phyloP scores from a whole-genome alignment of 805 yeast genomes.

The Wickerhamiella allomyrinae region DNA sequence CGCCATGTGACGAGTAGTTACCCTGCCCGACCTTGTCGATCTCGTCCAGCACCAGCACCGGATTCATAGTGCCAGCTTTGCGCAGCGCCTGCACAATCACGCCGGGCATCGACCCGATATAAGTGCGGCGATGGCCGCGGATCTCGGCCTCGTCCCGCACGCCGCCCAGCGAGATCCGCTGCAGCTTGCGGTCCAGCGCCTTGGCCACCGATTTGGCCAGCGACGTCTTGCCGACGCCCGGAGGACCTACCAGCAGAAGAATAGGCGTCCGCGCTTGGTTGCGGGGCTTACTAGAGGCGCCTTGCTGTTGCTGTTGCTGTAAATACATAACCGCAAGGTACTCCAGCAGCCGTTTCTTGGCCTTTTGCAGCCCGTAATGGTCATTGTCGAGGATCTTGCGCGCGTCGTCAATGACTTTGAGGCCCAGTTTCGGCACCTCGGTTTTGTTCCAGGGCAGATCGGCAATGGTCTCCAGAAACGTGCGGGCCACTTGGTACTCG shows the following conservation, averaged over 20 bases:
- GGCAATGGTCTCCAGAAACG: conserved; percentile 27
- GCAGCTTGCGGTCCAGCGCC: conserved; percentile 59
- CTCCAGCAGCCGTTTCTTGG: conserved; percentile 62
- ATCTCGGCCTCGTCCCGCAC: conserved; percentile 79
- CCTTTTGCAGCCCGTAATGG: conserved; percentile 62
- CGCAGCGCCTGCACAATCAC: conserved; percentile 61
- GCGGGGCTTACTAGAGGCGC: background rate
- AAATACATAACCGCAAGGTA: conserved; percentile 67
- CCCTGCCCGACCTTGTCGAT: conserved; percentile 60
- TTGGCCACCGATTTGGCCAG: conserved; percentile 69
- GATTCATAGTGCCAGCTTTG: conserved; percentile 64
- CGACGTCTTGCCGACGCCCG: conserved; percentile 87
- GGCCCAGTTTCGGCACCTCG: conserved; percentile 12
- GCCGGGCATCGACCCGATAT: conserved; percentile 90
- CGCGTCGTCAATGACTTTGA: conserved; percentile 36
- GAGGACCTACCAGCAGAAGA: conserved; percentile 74
- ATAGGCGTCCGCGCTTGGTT: conserved; percentile 41
- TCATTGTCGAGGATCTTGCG: conserved; percentile 50
- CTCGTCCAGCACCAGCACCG: conserved; percentile 72
- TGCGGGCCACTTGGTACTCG: conserved; percentile 30
- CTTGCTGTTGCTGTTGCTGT: conserved; percentile 18
- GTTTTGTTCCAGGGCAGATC: conserved; percentile 29
- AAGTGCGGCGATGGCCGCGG: conserved; percentile 81
- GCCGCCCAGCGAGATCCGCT: conserved; percentile 75
- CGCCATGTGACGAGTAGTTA: conserved; percentile 49